Evolutionary conservation across 768 basidiomycete genomes (phyloP), one percentile per base, ranked within the genome.

Genomic region (Mycena metata): DNA sequence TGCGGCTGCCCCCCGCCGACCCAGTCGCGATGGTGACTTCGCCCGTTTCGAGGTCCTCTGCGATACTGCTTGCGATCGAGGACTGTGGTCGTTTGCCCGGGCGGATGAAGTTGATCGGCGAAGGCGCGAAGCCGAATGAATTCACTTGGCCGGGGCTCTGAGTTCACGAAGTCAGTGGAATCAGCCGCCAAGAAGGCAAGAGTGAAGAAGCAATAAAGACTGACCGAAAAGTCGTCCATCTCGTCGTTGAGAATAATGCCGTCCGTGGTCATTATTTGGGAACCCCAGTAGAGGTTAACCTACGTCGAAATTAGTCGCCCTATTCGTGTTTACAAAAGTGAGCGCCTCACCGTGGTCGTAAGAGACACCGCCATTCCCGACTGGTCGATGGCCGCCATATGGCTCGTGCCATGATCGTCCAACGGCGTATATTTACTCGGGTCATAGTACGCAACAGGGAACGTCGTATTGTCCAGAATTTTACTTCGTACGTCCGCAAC

Each of bases 21-120:
- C 81, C 81, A 0, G 81, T 82, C 7, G 81, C 79, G 55, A 81
- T 78, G 30, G 75, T 66, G 33, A 83, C 69, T 51, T 79, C 74
- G 5, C 81, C 81, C 0, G 74, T 76, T 0, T 73, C 66, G 33
- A 77, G 72, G 62, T 82, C 76, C 64, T 83, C 82, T 7, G 78
- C 80, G 60, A 83, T 80, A 23, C 76, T 76, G 23, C 78, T 77
- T 8, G 77, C 55, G 59, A 77, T 79, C n/a, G 74, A 76, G 8
- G 74, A 76, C 58, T 76, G 78, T 1, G 81, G 81, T n/a, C 81
- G 76, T 67, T 83, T 72, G 19, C 45, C 61, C 6, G 71, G 74
- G 13, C 52, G 56, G 62, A 82, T 81, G 46, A 71, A 80, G 73
- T 83, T 83, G 54, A 73, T 72, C 0, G 82, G 82, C 5, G 77